Evolutionary conservation across 129 eudicot species (phyloP), one percentile per base, ranked within the genome.

Genomic region (Flaveria brownii): DNA sequence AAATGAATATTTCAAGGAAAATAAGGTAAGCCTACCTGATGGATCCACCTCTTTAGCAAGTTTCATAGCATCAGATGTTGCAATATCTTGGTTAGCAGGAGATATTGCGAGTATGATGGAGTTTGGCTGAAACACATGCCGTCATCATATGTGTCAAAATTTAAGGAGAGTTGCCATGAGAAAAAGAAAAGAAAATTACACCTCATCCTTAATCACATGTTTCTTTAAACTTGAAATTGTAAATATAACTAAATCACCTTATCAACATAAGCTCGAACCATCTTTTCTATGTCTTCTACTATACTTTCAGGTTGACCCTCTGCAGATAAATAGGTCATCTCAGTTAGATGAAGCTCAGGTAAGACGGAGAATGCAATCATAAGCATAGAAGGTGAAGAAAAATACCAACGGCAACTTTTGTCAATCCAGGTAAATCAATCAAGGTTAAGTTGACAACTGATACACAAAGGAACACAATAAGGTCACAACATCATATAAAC

Each of bases 331-430:
- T 25, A 51, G 62, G 3, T 42, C 54, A 51, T 68, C 39, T 20
- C 42, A 39, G 59, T 78, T 69, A 39, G 25, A 66, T 46, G 26
- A 73, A 81, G 74, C 52, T 68, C 18, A 47, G 17, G 57, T 66
- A 5, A 80, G 42, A 25, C 47, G 23, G 43, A 10, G 14, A 71
- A 61, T 9, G 61, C 16, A n/a, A 17, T 2, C 6, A 59, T 23
- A 75, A 74, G 49, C 41, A 23, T 52, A 68, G 46, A 83, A n/a
- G 54, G 70, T 65, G 73, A 1, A 61, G 59, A 52, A 50, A 70
- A 80, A 36, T 86, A 94, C 98, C 98, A 68, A 94, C 93, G 79
- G 98, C 98, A 69, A 94, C 97, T 85, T 94, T 94, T 4, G 98
- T 94, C 80, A 94, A 76, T 65, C 98, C 98, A 74, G 98, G 98